A percentile compares a stretch with the other conserved stretches of the same genome.
Conservation (phyloP, 1,284 basidiomycete genomes). For the Moesziomyces antarcticus region DNA sequence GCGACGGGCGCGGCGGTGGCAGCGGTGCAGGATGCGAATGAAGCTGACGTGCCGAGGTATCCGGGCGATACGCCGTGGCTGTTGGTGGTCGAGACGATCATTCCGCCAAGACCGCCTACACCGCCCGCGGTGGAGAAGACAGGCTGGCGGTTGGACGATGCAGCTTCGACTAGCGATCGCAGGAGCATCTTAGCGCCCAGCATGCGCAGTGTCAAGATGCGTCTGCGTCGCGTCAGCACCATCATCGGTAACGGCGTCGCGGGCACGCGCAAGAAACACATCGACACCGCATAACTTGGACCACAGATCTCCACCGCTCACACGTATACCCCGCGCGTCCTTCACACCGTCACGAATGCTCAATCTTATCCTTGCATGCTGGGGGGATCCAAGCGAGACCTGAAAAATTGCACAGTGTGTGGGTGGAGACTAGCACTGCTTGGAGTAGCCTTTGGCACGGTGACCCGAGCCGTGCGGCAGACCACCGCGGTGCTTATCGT, state of each 20-base stretch:
- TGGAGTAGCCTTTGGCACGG: constrained; percentile 51
- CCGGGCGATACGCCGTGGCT: constrained; percentile 18
- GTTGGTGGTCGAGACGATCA: constrained; percentile 30
- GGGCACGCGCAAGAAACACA: background rate
- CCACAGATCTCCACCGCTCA: background rate
- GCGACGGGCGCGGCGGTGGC: too few species aligned
- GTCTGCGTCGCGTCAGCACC: constrained; percentile 29
- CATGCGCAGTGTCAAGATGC: constrained; percentile 25
- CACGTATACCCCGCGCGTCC: too few species aligned
- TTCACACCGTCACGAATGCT: too few species aligned
- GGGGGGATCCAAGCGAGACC: too few species aligned
- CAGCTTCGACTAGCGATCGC: constrained; percentile 6
- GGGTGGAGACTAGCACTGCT: constrained; percentile 57
- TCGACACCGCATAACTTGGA: too few species aligned
- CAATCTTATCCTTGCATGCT: too few species aligned
- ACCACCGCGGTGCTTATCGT: constrained; percentile 45
- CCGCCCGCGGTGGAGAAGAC: constrained; percentile 1
- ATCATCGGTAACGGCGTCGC: constrained; percentile 20
- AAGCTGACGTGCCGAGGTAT: background rate
- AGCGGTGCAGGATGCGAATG: background rate
- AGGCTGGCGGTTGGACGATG: constrained; percentile 1
- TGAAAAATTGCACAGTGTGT: background rate
- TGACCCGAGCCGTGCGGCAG: constrained; percentile 43
- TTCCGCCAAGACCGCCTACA: constrained; percentile 43
- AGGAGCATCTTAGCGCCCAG: constrained; percentile 45